phyloP scores from a whole-genome alignment of 2,329 filamentous ascomycete species.

The Didymella segeticola region DNA sequence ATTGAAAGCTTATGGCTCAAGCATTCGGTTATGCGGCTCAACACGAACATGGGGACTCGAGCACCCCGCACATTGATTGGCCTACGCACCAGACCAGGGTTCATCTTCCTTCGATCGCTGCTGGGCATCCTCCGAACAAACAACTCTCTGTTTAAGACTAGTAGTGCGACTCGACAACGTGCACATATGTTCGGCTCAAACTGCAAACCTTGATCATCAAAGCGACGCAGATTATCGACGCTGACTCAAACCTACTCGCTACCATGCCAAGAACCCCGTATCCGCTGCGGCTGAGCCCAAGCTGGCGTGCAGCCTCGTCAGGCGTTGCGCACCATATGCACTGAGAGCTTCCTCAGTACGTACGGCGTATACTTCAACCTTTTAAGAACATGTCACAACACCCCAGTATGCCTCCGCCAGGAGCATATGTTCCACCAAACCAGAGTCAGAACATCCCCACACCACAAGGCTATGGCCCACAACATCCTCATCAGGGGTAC shows the following conservation, averaged over 20 bases:
- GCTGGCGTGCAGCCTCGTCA: slow-evolving; percentile 7
- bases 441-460: slow-evolving; percentile 23
- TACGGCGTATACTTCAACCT: not conserved
- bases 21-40: slow-evolving; percentile 8
- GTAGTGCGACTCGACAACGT: not conserved
- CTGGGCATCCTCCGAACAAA: not conserved
- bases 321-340: not conserved
- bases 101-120: slow-evolving; percentile 3
- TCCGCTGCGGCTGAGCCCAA: slow-evolving; percentile 18
- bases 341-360: not conserved
- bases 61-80: slow-evolving; percentile 14
- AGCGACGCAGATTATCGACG: not conserved
- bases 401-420: slow-evolving; percentile 36
- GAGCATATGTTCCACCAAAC: slow-evolving; percentile 36
- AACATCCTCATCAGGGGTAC: slow-evolving; percentile 31
- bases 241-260: slow-evolving; percentile 2
- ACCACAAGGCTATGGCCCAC: slow-evolving; percentile 25
- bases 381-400: slow-evolving; percentile 41
- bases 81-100: slow-evolving; percentile 6
- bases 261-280: slow-evolving; percentile 18
- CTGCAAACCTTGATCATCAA: not conserved
- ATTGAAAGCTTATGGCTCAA: not conserved
- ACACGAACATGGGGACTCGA: not conserved
- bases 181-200: not conserved
- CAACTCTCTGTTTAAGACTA: not conserved